Percentiles rank a stretch among this genome's conserved stretches.
Evolutionary conservation across 371 early-diverging fungal genomes (phyloP).

Genomic region (Mucor lusitanicus): DNA sequence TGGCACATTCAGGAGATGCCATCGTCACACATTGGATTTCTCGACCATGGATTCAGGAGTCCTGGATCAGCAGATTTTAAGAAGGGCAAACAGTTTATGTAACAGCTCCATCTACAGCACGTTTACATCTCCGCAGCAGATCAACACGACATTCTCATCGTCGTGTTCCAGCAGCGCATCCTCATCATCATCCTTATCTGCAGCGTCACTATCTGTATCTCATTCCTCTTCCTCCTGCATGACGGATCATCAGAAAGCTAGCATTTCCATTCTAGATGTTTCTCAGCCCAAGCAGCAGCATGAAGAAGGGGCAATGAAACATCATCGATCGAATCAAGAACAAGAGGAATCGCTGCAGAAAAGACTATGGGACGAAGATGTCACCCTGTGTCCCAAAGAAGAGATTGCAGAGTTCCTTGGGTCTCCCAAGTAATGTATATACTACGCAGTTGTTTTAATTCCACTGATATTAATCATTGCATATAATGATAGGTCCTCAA

Average conservation of each 20-base stretch:
- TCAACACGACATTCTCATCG: neutral
- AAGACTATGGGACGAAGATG: slow-evolving; percentile 21
- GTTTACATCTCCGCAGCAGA: slow-evolving; percentile 1
- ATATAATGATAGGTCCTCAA: slow-evolving; percentile 11
- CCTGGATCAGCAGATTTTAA: neutral
- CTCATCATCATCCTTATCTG: neutral
- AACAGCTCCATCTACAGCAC: slow-evolving; percentile 15
- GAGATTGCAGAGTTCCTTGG: slow-evolving; percentile 24
- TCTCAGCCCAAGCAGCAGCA: neutral
- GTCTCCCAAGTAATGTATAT: slow-evolving; percentile 11
- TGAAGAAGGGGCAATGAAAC: neutral
- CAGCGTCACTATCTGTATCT: neutral
- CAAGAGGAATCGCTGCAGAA: slow-evolving; percentile 1
- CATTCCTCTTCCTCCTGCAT: neutral
- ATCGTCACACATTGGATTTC: slow-evolving; percentile 11
- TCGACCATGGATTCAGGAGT: neutral
- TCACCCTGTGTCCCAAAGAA: slow-evolving; percentile 12
- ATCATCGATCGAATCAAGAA: neutral
- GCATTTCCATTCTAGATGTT: neutral
- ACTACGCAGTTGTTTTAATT: neutral
- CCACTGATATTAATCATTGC: neutral
- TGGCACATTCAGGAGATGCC: slow-evolving; percentile 4
- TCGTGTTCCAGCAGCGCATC: neutral
- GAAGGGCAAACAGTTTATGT: slow-evolving; percentile 16
- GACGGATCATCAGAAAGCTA: neutral